These are phyloP conservation scores for Globisporangium splendens DNA, from an alignment of 352 stramenopile species.

Conservation along the genomic window DNA sequence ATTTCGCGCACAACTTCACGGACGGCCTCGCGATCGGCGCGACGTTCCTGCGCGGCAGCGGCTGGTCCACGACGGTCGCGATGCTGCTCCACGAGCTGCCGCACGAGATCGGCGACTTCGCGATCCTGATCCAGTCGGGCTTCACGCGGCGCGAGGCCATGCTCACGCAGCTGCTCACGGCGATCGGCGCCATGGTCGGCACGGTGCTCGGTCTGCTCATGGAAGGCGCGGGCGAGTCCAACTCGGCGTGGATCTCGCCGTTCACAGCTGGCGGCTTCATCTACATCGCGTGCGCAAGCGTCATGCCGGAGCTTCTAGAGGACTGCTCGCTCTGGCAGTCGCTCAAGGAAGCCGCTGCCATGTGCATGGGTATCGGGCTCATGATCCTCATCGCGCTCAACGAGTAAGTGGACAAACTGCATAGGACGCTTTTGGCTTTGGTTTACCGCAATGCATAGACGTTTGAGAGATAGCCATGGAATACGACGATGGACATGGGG, in stretches of 20 bases:
- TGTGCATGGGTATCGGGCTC: constrained; percentile 66
- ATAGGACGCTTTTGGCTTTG: not conserved
- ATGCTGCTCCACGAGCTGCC: constrained; percentile 91
- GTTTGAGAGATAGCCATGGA: not conserved
- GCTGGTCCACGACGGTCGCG: constrained; percentile 81
- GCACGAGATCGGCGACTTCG: constrained; percentile 92
- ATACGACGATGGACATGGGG: too few relatives aligned
- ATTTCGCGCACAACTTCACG: constrained; percentile 93
- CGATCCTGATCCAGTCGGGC: constrained; percentile 89
- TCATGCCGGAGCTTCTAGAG: constrained; percentile 90
- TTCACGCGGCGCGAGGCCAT: constrained; percentile 90
- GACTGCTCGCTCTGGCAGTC: constrained; percentile 73
- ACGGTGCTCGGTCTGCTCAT: constrained; percentile 83
- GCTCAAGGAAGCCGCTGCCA: constrained; percentile 61
- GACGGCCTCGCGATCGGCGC: constrained; percentile 92
- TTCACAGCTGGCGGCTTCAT: constrained; percentile 91
- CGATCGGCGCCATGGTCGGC: constrained; percentile 88
- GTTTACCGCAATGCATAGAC: too few relatives aligned
- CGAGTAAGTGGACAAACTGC: constrained; percentile 30
- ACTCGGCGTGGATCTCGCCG: constrained; percentile 73
- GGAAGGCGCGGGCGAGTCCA: constrained; percentile 63
- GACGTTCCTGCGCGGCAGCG: constrained; percentile 78
- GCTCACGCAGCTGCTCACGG: constrained; percentile 88
- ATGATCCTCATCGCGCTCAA: constrained; percentile 78
- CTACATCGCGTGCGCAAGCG: constrained; percentile 89